Evolutionary conservation across 2,329 filamentous ascomycete species (phyloP).

Genomic region (Diaporthe ampelina): DNA sequence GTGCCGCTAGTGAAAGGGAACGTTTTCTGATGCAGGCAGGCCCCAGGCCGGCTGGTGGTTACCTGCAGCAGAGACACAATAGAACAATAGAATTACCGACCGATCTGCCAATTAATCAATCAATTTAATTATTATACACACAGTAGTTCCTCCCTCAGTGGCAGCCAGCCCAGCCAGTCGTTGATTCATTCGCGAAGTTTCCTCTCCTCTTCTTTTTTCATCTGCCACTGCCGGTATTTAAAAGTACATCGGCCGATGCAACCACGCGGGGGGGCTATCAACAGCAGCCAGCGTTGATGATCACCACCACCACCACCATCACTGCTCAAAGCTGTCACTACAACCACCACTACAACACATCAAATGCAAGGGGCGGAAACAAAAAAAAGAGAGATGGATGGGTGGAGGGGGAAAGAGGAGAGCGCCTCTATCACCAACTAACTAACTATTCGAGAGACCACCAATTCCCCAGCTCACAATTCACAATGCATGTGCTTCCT

Average conservation of each 20-base stretch:
- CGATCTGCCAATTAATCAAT: neutral
- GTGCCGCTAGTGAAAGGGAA: neutral
- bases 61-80: neutral
- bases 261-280: neutral
- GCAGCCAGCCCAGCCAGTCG: neutral
- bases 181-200: neutral
- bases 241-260: conserved; percentile 7
- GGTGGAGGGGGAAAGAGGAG: neutral
- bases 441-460: neutral
- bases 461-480: neutral
- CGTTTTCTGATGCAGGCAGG: conserved; percentile 1
- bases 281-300: neutral
- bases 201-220: too few species aligned
- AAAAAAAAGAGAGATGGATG: neutral
- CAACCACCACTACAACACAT: too few species aligned
- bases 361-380: too few species aligned
- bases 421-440: neutral
- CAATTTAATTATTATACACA: neutral
- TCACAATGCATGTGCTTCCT: neutral
- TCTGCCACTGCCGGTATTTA: neutral
- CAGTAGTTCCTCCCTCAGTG: too few species aligned
- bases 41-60: neutral
- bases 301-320: neutral
- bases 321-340: neutral
- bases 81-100: neutral